These are phyloP conservation scores for Sicyos edulis DNA, from an alignment of 306 rosid genomes.

Conservation along the genomic window DNA sequence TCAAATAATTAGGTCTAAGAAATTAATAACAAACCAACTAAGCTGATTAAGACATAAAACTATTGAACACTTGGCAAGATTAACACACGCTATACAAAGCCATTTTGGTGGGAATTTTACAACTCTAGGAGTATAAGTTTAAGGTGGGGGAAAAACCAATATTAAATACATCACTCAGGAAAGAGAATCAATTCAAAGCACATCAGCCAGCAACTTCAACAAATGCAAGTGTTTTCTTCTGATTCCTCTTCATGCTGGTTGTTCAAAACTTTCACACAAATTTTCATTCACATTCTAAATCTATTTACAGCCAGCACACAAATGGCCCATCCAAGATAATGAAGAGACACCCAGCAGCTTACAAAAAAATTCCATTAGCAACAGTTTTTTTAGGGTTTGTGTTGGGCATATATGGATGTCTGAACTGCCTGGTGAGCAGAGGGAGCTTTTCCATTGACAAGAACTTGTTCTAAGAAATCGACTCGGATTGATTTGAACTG, in stretches of 20 bases:
- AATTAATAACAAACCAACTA: no score
- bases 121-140: not conserved
- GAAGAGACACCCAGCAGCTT: not conserved
- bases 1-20: no score
- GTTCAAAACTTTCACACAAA: conserved; percentile 2
- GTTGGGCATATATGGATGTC: conserved; percentile 70
- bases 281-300: conserved; percentile 15
- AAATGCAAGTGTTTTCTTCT: conserved; percentile 9
- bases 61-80: not conserved
- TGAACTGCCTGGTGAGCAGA: conserved; percentile 55
- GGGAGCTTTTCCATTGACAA: conserved; percentile 75
- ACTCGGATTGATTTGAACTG: conserved; percentile 72
- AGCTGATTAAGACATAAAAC: not conserved
- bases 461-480: conserved; percentile 80
- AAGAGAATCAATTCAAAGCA: not conserved
- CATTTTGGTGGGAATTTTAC: conserved; percentile 14
- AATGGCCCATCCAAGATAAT: not conserved
- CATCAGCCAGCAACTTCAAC: conserved; percentile 3
- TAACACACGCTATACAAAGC: conserved; percentile 18
- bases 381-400: conserved; percentile 44
- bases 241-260: not conserved
- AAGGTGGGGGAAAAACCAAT: not conserved
- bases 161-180: conserved; percentile 13
- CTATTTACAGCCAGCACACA: conserved; percentile 14
- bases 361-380: not conserved